Conservation (phyloP, 495 filamentous ascomycete species). For the Xylaria nigripes region DNA sequence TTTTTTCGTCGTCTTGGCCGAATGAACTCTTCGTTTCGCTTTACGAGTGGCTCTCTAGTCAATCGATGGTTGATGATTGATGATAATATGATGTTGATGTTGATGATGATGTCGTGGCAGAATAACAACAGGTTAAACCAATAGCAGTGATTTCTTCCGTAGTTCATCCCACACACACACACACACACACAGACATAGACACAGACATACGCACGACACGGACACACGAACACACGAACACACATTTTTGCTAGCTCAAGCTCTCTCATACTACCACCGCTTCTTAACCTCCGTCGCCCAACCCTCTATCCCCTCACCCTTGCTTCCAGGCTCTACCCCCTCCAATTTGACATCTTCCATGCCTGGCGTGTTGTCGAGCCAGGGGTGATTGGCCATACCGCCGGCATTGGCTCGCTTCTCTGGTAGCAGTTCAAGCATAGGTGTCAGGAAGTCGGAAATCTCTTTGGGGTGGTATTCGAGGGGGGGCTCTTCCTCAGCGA, state of each 20-base stretch:
- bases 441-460: conserved; percentile 78
- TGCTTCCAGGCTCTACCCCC: conserved; percentile 64
- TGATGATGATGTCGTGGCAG: too few relatives aligned
- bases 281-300: conserved; percentile 91
- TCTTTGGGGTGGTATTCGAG: conserved; percentile 26
- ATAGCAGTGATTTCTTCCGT: not conserved
- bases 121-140: not conserved
- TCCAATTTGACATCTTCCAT: conserved; percentile 74
- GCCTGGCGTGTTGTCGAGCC: conserved; percentile 72
- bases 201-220: not conserved
- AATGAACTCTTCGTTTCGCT: too few relatives aligned
- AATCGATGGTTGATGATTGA: too few relatives aligned
- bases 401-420: conserved; percentile 89
- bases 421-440: conserved; percentile 86
- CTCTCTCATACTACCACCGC: conserved; percentile 49
- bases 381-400: conserved; percentile 79
- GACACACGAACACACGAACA: not conserved
- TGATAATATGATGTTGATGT: not conserved
- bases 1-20: too few relatives aligned
- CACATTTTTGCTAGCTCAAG: not conserved
- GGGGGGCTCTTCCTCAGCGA: conserved; percentile 18
- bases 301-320: conserved; percentile 90
- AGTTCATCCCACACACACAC: not conserved
- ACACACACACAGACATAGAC: not conserved
- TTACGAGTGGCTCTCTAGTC: too few relatives aligned